Base-by-base conservation (phyloP, 331 rosid species). In the Saraca asoca region DNA sequence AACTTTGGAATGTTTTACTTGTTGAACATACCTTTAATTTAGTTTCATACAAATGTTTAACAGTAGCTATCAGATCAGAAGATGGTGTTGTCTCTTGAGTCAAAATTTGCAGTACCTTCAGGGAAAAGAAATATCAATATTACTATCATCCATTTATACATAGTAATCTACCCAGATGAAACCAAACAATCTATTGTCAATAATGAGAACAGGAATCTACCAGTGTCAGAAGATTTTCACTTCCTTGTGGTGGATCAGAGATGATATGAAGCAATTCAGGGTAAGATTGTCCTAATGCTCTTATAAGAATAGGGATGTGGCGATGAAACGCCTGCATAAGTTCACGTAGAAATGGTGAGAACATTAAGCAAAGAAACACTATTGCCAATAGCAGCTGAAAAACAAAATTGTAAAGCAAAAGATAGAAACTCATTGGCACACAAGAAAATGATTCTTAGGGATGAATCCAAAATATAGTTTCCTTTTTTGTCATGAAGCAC, bases 221-320 rank as follows among this genome's bases (percentile, higher is more conserved):
- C 97, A 88, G 69, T 16, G 83, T 84, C 73, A 94, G 78, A 67
- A 94, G 99, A 79, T 82, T 86, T 84, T 94, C 99, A 81, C 99
- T 90, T 79, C 96, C 97, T 85, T 85, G 86, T 9, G 99, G 99
- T 14, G 99, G 99, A 85, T 94, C 91, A 29, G 99, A 88, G 66
- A 94, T 80, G 77, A 94, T 86, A 38, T 64, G 80, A 34, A 94
- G 96, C 81, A 94, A 74, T 38, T 94, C 96, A 55, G 89, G 63
- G 81, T 82, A 82, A 41, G 99, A 86, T 67, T 95, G 90, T 56
- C 99, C 96, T 44, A 94, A 79, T 35, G 96, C 87, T 85, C 96
- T 88, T 72, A 90, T 62, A 64, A 94, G 92, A 72, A 88, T 85
- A 46, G 97, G 99, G 49, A 90, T 85, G 71, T 94, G 92, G 58